Evolutionary conservation across 169 alveolate species (phyloP).

Genomic region (Plasmodium malariae): DNA sequence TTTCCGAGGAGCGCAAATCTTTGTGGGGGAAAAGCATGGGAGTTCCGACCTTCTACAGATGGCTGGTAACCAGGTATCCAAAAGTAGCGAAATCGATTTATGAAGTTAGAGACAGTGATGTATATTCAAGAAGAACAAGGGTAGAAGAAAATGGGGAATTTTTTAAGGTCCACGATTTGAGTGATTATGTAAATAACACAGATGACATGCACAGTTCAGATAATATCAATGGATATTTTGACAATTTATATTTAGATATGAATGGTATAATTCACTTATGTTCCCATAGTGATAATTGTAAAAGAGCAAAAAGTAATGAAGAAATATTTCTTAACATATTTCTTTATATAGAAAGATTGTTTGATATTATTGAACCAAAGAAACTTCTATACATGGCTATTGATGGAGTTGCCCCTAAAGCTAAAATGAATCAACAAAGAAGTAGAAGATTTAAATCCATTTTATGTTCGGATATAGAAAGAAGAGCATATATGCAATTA

Average conservation of each 20-base stretch:
- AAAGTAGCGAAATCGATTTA: slow-evolving; percentile 89
- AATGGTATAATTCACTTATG: slow-evolving; percentile 99
- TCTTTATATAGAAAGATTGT: slow-evolving; percentile 94
- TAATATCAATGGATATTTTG: slow-evolving; percentile 94
- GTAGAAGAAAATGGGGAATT: slow-evolving; percentile 77
- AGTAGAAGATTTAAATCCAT: slow-evolving; percentile 95
- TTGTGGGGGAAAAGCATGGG: slow-evolving; percentile 92
- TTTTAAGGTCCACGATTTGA: slow-evolving; percentile 80
- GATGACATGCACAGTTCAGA: slow-evolving; percentile 77
- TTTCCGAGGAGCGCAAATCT: not conserved
- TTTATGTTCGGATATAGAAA: slow-evolving; percentile 74
- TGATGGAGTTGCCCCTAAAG: slow-evolving; percentile 99
- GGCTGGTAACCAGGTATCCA: slow-evolving; percentile 97
- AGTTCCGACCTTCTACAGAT: slow-evolving; percentile 98
- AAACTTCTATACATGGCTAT: slow-evolving; percentile 96
- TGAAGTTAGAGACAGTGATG: slow-evolving; percentile 87
- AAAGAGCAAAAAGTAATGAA: slow-evolving; percentile 92
- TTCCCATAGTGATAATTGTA: slow-evolving; percentile 93
- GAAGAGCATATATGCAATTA: slow-evolving; percentile 75
- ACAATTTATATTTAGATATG: slow-evolving; percentile 98
- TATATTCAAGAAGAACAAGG: slow-evolving; percentile 80
- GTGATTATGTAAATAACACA: slow-evolving; percentile 79
- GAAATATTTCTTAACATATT: slow-evolving; percentile 95
- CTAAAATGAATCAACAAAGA: slow-evolving; percentile 99
- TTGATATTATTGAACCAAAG: slow-evolving; percentile 95